These are phyloP conservation scores for Crucihimalaya himalaica DNA, from an alignment of 345 rosid species.

Conservation along the genomic window DNA sequence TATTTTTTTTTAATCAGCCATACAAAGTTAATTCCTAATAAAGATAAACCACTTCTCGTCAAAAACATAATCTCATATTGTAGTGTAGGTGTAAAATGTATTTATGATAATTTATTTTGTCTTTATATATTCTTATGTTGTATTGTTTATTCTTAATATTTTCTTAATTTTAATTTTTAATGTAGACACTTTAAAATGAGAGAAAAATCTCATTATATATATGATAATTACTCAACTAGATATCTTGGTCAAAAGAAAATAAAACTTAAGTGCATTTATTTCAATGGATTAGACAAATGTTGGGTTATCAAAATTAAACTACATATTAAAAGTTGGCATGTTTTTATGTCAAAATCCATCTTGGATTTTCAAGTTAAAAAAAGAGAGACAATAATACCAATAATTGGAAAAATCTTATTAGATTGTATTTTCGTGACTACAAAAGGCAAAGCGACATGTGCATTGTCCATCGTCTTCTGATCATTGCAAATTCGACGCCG, in stretches of 20 bases:
- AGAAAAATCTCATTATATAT: no score
- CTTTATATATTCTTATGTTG: no score
- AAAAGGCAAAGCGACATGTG: constrained; percentile 37
- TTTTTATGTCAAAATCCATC: constrained; percentile 5
- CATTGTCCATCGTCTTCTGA: constrained; percentile 8
- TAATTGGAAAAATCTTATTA: constrained; percentile 29
- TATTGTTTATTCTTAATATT: no score
- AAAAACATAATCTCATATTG: no score
- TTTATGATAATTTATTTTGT: no score
- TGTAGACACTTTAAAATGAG: no score
- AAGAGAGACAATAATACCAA: not conserved
- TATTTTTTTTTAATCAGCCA: not conserved
- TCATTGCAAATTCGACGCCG: constrained; percentile 41
- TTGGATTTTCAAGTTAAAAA: constrained; percentile 7
- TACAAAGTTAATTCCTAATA: no score
- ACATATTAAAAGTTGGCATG: not conserved
- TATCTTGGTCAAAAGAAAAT: not conserved
- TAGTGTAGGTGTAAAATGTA: no score
- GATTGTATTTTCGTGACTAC: constrained; percentile 24
- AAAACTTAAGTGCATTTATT: not conserved
- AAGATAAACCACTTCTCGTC: no score
- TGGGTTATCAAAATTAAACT: constrained; percentile 1
- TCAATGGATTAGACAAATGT: not conserved
- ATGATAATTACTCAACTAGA: no score
- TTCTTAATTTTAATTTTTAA: no score